Evolutionary conservation across 306 rosid genomes (phyloP).

Genomic region (Castanospermum australe): DNA sequence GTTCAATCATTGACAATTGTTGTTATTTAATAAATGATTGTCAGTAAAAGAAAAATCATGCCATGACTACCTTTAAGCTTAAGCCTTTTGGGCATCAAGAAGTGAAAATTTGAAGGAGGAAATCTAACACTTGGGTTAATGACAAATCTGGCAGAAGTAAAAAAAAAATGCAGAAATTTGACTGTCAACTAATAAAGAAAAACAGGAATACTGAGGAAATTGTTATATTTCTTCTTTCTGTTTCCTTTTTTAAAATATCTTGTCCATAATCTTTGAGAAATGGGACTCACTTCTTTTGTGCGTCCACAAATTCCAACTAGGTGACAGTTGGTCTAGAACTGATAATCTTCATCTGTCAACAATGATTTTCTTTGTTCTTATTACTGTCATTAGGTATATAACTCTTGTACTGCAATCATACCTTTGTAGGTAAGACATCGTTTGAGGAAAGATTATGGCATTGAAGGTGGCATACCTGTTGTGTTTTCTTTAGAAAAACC

Average conservation of each 20-base stretch:
- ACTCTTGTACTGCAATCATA: constrained; percentile 4
- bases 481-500: constrained; percentile 95
- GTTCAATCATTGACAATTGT: background rate
- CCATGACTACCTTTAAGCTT: background rate
- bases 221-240: background rate
- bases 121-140: background rate
- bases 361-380: constrained; percentile 10
- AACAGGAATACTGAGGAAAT: background rate
- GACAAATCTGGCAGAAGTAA: background rate
- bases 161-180: background rate
- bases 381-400: constrained; percentile 11
- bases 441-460: constrained; percentile 75
- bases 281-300: background rate
- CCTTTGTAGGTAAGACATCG: constrained; percentile 78
- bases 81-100: background rate
- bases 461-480: constrained; percentile 88
- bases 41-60: background rate
- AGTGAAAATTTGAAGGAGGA: background rate
- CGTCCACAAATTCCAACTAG: constrained; percentile 5
- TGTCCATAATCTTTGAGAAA: background rate
- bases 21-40: background rate
- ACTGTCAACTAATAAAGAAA: background rate
- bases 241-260: background rate
- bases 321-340: background rate
- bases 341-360: background rate